Percentiles rank a stretch among this genome's conserved stretches.
Conservation (phyloP, 345 rosid genomes). For the Eucalyptus polybractea region DNA sequence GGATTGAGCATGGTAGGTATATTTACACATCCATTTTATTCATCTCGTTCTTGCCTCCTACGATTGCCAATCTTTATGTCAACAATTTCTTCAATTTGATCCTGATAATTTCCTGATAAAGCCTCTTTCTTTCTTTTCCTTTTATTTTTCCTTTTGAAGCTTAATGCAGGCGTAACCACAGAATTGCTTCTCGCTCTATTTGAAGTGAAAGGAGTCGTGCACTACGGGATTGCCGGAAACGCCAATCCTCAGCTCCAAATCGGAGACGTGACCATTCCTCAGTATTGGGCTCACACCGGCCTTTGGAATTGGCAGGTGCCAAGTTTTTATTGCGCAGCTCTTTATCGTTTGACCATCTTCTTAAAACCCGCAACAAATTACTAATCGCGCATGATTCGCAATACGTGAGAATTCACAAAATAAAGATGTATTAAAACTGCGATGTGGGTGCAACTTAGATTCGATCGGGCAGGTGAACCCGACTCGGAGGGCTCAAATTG, state of each 20-base stretch:
- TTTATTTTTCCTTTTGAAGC: conserved; percentile 1
- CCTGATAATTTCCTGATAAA: not conserved
- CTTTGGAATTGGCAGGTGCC: conserved; percentile 77
- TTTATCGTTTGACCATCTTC: not conserved
- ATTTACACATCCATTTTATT: not conserved
- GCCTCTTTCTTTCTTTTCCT: not conserved
- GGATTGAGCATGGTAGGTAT: conserved; percentile 53
- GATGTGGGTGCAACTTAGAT: not conserved
- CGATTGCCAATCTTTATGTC: not conserved
- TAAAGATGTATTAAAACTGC: not conserved
- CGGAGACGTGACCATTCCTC: conserved; percentile 50
- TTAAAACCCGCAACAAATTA: not conserved
- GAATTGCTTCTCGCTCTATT: conserved; percentile 36
- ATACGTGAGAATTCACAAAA: not conserved
- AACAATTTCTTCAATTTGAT: not conserved
- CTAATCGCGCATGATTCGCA: not conserved
- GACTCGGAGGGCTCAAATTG: not conserved
- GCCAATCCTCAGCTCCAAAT: conserved; percentile 38
- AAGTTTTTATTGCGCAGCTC: not conserved
- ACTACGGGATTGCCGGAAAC: conserved; percentile 66
- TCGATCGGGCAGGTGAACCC: not conserved
- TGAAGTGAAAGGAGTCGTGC: conserved; percentile 48
- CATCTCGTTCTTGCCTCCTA: not conserved
- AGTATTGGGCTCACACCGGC: conserved; percentile 55
- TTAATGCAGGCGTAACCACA: conserved; percentile 57